Percentiles rank a stretch among this genome's conserved stretches.
phyloP scores from a whole-genome alignment of 129 eudicot species.

The Mikania micrantha region DNA sequence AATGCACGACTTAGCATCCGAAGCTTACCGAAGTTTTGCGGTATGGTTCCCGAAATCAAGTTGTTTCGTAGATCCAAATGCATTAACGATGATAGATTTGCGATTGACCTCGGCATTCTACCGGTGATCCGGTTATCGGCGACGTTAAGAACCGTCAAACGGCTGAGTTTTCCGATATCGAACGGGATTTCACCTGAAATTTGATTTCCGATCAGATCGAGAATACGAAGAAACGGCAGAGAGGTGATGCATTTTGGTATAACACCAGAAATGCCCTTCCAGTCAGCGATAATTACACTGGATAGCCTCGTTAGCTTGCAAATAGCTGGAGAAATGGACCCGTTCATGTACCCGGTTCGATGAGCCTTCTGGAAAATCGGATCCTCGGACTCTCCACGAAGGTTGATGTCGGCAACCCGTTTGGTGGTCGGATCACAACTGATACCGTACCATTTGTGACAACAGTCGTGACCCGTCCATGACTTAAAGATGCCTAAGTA shows the following conservation, averaged over 20 bases:
- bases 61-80: conserved; percentile 85
- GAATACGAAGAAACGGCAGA: conserved; percentile 53
- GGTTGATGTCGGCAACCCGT: conserved; percentile 85
- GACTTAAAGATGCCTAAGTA: conserved; percentile 68
- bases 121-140: conserved; percentile 80
- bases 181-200: conserved; percentile 62
- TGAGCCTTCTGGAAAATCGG: conserved; percentile 60
- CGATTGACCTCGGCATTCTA: conserved; percentile 56
- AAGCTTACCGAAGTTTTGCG: conserved; percentile 60
- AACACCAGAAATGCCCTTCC: conserved; percentile 86
- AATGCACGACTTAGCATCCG: conserved; percentile 82
- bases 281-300: conserved; percentile 69
- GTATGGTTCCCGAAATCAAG: conserved; percentile 50
- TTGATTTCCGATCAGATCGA: conserved; percentile 71
- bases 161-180: conserved; percentile 57
- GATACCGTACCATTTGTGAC: conserved; percentile 81
- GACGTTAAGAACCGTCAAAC: conserved; percentile 65
- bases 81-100: conserved; percentile 55
- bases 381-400: conserved; percentile 91
- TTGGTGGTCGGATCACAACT: conserved; percentile 60
- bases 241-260: conserved; percentile 62
- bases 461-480: conserved; percentile 82
- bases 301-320: conserved; percentile 64
- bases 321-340: conserved; percentile 68
- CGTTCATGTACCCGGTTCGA: conserved; percentile 86